Evolutionary conservation across 352 stramenopile species (phyloP).

Genomic region (Globisporangium megalacanthum): DNA sequence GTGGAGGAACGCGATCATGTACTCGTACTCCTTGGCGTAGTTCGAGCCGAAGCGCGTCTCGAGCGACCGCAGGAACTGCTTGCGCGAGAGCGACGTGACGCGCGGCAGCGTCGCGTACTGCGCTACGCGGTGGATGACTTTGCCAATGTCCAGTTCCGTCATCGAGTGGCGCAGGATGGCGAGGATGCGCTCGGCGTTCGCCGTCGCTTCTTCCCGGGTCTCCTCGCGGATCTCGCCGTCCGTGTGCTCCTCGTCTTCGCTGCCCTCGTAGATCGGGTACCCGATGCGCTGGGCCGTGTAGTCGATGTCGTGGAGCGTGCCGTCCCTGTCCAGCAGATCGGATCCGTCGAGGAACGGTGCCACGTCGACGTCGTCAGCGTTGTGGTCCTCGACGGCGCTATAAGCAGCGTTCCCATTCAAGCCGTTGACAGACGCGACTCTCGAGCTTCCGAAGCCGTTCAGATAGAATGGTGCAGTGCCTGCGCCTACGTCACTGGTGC

Average conservation of each 20-base stretch:
- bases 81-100: conserved; percentile 65
- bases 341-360: conserved; percentile 23
- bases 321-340: conserved; percentile 25
- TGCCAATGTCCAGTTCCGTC: conserved; percentile 78
- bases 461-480: background rate
- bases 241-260: conserved; percentile 19
- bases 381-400: conserved; percentile 1
- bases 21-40: conserved; percentile 54
- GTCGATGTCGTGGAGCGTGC: conserved; percentile 41
- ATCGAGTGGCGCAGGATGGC: conserved; percentile 77
- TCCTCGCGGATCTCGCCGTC: conserved; percentile 64
- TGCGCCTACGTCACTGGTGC: background rate
- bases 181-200: conserved; percentile 75
- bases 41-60: conserved; percentile 55
- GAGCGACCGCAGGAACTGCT: conserved; percentile 75
- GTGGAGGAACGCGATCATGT: conserved; percentile 72
- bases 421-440: conserved; percentile 4
- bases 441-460: conserved; percentile 8
- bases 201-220: conserved; percentile 46
- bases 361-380: conserved; percentile 7
- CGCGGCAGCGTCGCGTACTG: conserved; percentile 74
- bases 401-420: background rate
- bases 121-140: conserved; percentile 73
- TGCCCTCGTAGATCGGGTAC: conserved; percentile 51
- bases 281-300: conserved; percentile 74